Evolutionary conservation across 805 yeast genomes (phyloP).

Genomic region (Saccharomyces paradoxus): DNA sequence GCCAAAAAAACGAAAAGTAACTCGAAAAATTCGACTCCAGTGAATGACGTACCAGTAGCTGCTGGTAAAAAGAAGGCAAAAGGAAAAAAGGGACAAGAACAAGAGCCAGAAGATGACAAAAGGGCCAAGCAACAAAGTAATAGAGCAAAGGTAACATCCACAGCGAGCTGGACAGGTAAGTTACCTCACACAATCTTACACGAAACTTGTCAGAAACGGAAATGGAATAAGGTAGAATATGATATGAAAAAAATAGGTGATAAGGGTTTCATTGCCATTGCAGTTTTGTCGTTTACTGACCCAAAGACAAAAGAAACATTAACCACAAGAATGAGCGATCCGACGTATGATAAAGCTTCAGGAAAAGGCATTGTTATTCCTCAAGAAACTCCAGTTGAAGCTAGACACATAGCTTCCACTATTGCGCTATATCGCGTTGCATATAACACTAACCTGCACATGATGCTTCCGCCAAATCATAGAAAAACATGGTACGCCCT

Average conservation of each 20-base stretch:
- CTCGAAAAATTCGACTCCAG: constrained; percentile 1
- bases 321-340: constrained; percentile 45
- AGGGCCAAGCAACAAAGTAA: constrained; percentile 27
- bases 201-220: constrained; percentile 78
- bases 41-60: not conserved
- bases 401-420: constrained; percentile 85
- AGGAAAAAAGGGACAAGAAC: constrained; percentile 12
- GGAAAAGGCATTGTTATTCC: constrained; percentile 45
- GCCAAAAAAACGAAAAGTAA: constrained; percentile 8
- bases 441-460: constrained; percentile 71
- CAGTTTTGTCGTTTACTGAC: constrained; percentile 59
- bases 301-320: constrained; percentile 73
- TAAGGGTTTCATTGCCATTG: constrained; percentile 58
- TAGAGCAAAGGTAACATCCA: constrained; percentile 50
- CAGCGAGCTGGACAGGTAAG: constrained; percentile 90
- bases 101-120: constrained; percentile 11
- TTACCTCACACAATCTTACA: constrained; percentile 78
- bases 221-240: constrained; percentile 82
- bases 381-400: constrained; percentile 78
- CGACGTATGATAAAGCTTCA: constrained; percentile 34
- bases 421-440: constrained; percentile 75
- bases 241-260: constrained; percentile 50
- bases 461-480: constrained; percentile 81
- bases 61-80: constrained; percentile 17
- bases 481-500: constrained; percentile 69